Conservation (phyloP, 2,329 filamentous ascomycete genomes). For the Alternaria dauci region DNA sequence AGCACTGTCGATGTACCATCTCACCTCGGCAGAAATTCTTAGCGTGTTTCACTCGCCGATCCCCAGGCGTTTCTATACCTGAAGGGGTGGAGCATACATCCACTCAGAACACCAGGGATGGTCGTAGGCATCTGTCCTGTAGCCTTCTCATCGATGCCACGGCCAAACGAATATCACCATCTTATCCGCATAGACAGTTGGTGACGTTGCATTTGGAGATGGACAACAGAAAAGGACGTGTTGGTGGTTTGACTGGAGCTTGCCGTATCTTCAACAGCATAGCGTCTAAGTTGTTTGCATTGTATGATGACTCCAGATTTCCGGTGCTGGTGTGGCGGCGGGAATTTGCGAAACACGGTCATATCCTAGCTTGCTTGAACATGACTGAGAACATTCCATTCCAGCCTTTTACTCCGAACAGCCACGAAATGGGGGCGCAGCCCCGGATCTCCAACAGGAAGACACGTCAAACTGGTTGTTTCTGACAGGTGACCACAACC, state of each 20-base stretch:
- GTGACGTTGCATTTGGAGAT: neutral
- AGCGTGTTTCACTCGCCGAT: neutral
- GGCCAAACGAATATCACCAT: neutral
- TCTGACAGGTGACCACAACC: neutral
- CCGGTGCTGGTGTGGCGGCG: neutral
- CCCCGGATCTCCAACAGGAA: neutral
- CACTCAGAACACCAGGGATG: neutral
- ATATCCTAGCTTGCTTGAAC: neutral
- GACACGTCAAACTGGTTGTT: neutral
- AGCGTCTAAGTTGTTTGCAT: neutral
- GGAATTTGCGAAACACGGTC: neutral
- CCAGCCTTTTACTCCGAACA: neutral
- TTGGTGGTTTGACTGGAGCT: neutral
- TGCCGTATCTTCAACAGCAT: neutral
- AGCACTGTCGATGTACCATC: neutral
- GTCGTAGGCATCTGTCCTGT: neutral
- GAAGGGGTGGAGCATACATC: neutral
- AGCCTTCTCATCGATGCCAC: neutral
- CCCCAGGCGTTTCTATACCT: neutral
- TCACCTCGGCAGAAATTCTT: conserved; percentile 3
- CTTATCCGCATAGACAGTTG: neutral
- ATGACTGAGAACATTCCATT: neutral
- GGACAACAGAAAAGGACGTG: neutral
- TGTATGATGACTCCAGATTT: neutral
- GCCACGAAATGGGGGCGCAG: neutral